These are phyloP conservation scores for Noccaea bulbosa DNA, from an alignment of 345 rosid genomes.

Conservation along the genomic window DNA sequence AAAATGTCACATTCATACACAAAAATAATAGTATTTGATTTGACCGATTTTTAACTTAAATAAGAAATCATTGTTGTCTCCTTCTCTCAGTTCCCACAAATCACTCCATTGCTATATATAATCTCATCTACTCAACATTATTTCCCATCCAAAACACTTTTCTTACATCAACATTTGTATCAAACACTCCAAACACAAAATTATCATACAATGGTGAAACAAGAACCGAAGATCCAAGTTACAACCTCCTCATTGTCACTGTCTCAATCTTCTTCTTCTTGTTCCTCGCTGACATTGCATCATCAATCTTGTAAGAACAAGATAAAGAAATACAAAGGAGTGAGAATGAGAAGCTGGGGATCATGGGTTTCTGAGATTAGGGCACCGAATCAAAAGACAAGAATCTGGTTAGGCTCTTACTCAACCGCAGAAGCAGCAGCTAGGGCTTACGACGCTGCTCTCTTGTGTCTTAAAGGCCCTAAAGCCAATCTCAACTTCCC, in stretches of 20 bases:
- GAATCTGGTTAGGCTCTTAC: slow-evolving; percentile 98
- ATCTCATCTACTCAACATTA: slow-evolving; percentile 22
- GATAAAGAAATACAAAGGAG: slow-evolving; percentile 83
- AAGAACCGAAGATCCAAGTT: slow-evolving; percentile 52
- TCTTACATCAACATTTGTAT: slow-evolving; percentile 13
- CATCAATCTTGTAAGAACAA: slow-evolving; percentile 43
- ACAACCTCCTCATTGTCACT: slow-evolving; percentile 40
- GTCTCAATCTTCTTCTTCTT: slow-evolving; percentile 34
- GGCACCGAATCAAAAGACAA: slow-evolving; percentile 93
- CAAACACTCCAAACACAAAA: slow-evolving; percentile 6
- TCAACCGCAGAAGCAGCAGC: slow-evolving; percentile 97
- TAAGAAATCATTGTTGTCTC: slow-evolving; percentile 34
- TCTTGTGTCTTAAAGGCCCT: slow-evolving; percentile 85
- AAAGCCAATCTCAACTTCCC: slow-evolving; percentile 89
- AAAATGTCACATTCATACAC: slow-evolving; percentile 40
- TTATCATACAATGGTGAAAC: slow-evolving; percentile 58
- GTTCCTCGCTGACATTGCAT: slow-evolving; percentile 24
- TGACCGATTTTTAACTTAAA: slow-evolving; percentile 32
- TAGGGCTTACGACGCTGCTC: slow-evolving; percentile 96
- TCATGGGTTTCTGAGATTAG: slow-evolving; percentile 98
- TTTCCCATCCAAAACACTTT: slow-evolving; percentile 27
- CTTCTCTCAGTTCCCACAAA: background rate
- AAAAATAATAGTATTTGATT: slow-evolving; percentile 29
- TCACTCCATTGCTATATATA: slow-evolving; percentile 39
- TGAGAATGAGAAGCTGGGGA: slow-evolving; percentile 99